Evolutionary conservation across 164 flowering plant species (phyloP), one percentile per base, ranked within the genome.

Genomic region (Magnolia changhungtana): DNA sequence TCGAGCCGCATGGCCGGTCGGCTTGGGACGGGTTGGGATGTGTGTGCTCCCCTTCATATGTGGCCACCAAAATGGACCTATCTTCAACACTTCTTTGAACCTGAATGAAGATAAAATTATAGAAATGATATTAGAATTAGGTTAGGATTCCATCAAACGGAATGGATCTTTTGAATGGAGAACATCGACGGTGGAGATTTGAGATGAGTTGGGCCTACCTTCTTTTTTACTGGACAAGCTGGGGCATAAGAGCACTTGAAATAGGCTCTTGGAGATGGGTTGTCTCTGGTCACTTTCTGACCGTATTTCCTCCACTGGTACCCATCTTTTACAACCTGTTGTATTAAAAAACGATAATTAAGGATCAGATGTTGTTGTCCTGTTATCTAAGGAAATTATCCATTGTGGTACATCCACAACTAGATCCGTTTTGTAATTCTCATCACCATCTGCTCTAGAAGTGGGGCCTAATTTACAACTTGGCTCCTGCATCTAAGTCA

Each of bases 21-120:
- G 45, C 14, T 14, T 16, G 71, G 66, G 83, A 66, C 0, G 84
- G 81, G 29, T 75, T 77, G 4, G 83, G 83, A 29, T 89, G 91
- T 75, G 76, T 87, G 81, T 89, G 91, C 69, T 86, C 84, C 23
- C 67, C 67, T 71, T 89, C 91, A 45, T 89, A 89, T 1, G 86
- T 89, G 51, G 88, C 91, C 1, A 86, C 75, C 1, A 87, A 29
- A 21, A 87, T 4, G 0, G 86, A 77, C 8, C 64, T 37, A 69
- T 89, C 90, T 37, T 84, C 85, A 14, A 71, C 23, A 50, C 83
- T 78, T 78, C 88, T 81, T 72, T 88, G 92, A 21, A 88, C 90
- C 90, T 89, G 58, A 7, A 27, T 37, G 45, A 37, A 37, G 45
- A 37, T 37, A 37, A 4, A 31, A 37, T 37, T 37, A 37, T 5